Evolutionary conservation across 345 rosid genomes (phyloP), one percentile per base, ranked within the genome.

Genomic region (thale cress (Arabidopsis thaliana)): DNA sequence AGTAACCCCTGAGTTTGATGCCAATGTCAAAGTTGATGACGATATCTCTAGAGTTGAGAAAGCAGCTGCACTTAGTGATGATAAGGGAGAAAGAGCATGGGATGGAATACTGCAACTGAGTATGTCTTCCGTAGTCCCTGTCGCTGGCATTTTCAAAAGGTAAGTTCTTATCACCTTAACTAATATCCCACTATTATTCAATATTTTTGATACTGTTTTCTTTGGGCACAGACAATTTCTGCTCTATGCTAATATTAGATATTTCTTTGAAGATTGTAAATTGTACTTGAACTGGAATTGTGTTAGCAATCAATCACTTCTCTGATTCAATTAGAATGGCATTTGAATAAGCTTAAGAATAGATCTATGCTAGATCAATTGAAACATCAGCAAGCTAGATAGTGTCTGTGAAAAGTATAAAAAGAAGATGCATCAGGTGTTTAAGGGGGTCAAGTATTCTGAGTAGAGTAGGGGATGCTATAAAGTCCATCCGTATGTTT

Each of bases 101-200:
- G 88, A 91, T 69, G 99, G 99, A 65, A 52, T 69, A 37, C 85
- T 96, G 62, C 95, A 93, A 82, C 86, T 91, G 64, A 93, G 74
- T 77, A 65, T 82, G 55, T 69, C 97, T 11, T 59, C 80, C 13
- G 62, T 69, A 34, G 84, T 80, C 40, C 71, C 98, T 7, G 91
- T 87, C 44, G 59, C 82, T 60, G 90, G 94, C 72, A 55, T 83
- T 69, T 96, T 78, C 74, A 93, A 84, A 82, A 88, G 99, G 99
- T 93, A 74, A 78, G 71, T 81, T 79, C 41, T 50, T 72, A 40
- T 25, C 20, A 50, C 36, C 6, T 49, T 32, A 32, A 23, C 20
- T n/a, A 24, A 14, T 33, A 2, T 37, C 41, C 8, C 41, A 6
- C 44, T 48, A 7, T 14, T 40, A 6, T 55, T 32, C 51, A 25